Percentiles rank a stretch among this genome's conserved stretches.
Evolutionary conservation across 164 flowering plant species (phyloP).

Genomic region (Cinnamomum micranthum): DNA sequence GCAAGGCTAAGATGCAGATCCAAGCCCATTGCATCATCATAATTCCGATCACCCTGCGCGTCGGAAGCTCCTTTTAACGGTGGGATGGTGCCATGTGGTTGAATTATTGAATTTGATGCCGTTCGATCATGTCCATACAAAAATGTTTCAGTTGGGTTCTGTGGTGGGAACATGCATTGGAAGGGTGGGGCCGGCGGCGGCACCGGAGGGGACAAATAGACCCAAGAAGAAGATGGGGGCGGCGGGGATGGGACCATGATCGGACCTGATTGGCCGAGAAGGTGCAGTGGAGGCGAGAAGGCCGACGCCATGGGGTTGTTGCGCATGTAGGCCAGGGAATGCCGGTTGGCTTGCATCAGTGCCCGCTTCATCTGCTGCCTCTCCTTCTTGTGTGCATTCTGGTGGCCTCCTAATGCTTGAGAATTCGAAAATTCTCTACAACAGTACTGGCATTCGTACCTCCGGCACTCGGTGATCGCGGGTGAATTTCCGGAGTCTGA

Average conservation of each 20-base stretch:
- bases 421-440: constrained; percentile 92
- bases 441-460: constrained; percentile 95
- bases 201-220: constrained; percentile 43
- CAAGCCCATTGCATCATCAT: constrained; percentile 58
- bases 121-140: not conserved
- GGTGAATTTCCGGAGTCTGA: constrained; percentile 28
- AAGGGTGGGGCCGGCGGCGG: constrained; percentile 39
- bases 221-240: constrained; percentile 37
- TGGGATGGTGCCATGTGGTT: constrained; percentile 14
- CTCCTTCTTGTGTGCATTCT: constrained; percentile 96
- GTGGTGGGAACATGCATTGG: constrained; percentile 49
- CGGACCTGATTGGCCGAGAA: constrained; percentile 31
- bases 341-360: constrained; percentile 60
- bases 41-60: constrained; percentile 41
- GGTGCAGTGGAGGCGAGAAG: constrained; percentile 61
- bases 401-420: constrained; percentile 97
- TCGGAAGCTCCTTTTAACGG: constrained; percentile 33
- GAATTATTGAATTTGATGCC: not conserved
- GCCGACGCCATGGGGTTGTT: constrained; percentile 61
- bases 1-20: constrained; percentile 91
- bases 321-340: constrained; percentile 47
- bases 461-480: constrained; percentile 46
- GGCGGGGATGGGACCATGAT: constrained; percentile 28
- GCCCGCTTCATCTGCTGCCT: constrained; percentile 87
- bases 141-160: not conserved